A percentile compares a stretch with the other conserved stretches of the same genome.
Conservation (phyloP, 1,284 basidiomycete species). For the Heimioporus punctisporus region DNA sequence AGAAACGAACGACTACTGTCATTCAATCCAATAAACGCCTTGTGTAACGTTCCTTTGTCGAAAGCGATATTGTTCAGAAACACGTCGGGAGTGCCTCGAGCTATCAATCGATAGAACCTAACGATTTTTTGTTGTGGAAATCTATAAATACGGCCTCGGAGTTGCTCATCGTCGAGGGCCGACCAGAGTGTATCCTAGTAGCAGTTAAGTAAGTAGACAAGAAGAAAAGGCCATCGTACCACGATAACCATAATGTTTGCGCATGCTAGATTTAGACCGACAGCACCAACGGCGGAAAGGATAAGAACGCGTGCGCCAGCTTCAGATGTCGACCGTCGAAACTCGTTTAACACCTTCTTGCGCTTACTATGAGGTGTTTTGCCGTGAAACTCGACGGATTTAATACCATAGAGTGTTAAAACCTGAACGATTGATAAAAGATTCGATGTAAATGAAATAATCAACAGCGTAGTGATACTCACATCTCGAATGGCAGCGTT, state of each 20-base stretch:
- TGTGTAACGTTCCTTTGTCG: constrained; percentile 4
- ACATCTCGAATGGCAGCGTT: constrained; percentile 9
- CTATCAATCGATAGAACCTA: constrained; percentile 7
- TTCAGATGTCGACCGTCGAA: background rate
- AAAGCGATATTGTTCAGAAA: constrained; percentile 9
- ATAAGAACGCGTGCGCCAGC: constrained; percentile 11
- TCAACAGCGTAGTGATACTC: too few relatives aligned
- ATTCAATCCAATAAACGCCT: background rate
- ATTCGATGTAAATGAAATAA: too few relatives aligned
- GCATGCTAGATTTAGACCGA: constrained; percentile 21
- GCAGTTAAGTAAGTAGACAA: too few relatives aligned
- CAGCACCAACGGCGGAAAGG: constrained; percentile 16
- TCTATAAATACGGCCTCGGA: background rate
- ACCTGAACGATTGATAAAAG: background rate
- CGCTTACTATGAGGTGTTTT: background rate
- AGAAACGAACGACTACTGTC: background rate
- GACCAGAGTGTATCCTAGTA: constrained; percentile 13
- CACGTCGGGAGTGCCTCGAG: background rate
- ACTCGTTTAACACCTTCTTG: background rate
- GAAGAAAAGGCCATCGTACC: constrained; percentile 3
- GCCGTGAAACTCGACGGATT: background rate
- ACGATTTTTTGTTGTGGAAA: constrained; percentile 9
- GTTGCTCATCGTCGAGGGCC: constrained; percentile 7
- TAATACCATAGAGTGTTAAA: background rate
- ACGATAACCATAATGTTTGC: constrained; percentile 23